Conservation (phyloP, 306 rosid species). For the Psophocarpus tetragonolobus region DNA sequence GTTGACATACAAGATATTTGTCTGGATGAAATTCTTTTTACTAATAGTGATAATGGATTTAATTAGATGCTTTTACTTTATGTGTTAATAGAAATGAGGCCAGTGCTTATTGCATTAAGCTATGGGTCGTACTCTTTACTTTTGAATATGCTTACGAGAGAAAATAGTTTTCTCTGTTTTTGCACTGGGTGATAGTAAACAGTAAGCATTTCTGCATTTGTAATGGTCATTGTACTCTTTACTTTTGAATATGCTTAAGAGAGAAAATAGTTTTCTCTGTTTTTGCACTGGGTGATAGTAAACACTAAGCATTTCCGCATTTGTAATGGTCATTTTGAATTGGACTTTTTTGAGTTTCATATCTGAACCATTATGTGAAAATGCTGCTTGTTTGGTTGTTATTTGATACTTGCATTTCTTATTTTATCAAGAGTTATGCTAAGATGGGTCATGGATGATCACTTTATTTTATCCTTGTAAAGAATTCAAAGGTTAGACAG, state of each 20-base stretch:
- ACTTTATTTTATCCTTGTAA: constrained; percentile 24
- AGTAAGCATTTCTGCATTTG: no score
- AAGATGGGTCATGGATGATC: constrained; percentile 28
- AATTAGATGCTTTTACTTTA: neutral
- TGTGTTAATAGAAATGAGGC: neutral
- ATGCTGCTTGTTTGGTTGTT: constrained; percentile 16
- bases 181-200: neutral
- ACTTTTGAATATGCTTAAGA: no score
- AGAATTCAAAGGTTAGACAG: constrained; percentile 8
- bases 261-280: constrained; percentile 4
- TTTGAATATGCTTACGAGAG: no score
- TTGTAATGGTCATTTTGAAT: neutral
- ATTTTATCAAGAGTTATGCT: constrained; percentile 13
- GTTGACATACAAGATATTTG: neutral
- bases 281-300: neutral
- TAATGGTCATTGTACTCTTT: no score
- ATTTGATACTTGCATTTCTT: constrained; percentile 21
- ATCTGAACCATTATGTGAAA: neutral
- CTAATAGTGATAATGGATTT: constrained; percentile 1
- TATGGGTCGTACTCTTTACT: neutral
- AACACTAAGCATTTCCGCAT: neutral
- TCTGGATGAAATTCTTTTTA: constrained; percentile 20
- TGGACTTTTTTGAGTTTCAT: constrained; percentile 6
- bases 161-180: neutral
- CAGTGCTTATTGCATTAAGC: neutral